Evolutionary conservation across 805 yeast genomes (phyloP).

Genomic region (Naumovozyma castellii): DNA sequence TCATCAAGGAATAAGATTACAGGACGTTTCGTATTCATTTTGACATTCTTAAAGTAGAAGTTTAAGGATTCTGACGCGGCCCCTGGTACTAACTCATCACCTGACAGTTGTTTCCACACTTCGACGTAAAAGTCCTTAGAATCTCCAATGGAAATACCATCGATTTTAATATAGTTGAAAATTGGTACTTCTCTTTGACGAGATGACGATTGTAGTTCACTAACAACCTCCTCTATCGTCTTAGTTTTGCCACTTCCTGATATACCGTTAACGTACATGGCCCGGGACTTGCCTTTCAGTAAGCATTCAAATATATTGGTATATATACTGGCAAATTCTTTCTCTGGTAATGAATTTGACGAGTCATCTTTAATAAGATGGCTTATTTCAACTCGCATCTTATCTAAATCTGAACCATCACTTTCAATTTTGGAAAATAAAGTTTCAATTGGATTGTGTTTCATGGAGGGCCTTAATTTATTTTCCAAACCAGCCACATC

Average conservation of each 20-base stretch:
- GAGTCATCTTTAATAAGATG: constrained; percentile 33
- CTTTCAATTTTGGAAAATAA: constrained; percentile 24
- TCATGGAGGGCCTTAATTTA: constrained; percentile 32
- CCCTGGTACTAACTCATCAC: constrained; percentile 44
- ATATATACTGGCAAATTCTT: constrained; percentile 63
- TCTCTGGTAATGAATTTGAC: constrained; percentile 69
- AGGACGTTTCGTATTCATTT: constrained; percentile 28
- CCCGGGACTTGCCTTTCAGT: constrained; percentile 61
- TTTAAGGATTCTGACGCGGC: constrained; percentile 62
- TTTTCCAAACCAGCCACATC: constrained; percentile 15
- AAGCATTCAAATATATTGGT: constrained; percentile 61
- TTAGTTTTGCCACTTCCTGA: constrained; percentile 97
- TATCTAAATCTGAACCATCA: constrained; percentile 35
- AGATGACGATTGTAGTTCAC: constrained; percentile 44
- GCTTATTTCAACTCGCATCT: constrained; percentile 29
- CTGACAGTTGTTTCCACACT: constrained; percentile 67
- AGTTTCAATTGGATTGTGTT: constrained; percentile 25
- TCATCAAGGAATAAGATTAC: constrained; percentile 80
- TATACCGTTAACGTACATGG: constrained; percentile 85
- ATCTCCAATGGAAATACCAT: constrained; percentile 71
- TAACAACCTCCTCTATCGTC: constrained; percentile 74
- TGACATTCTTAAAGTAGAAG: constrained; percentile 44
- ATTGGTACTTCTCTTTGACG: constrained; percentile 31
- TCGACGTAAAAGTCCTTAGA: constrained; percentile 73
- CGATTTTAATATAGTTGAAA: constrained; percentile 74